Evolutionary conservation across 331 rosid genomes (phyloP), one percentile per base, ranked within the genome.

Genomic region (Cydonia oblonga): DNA sequence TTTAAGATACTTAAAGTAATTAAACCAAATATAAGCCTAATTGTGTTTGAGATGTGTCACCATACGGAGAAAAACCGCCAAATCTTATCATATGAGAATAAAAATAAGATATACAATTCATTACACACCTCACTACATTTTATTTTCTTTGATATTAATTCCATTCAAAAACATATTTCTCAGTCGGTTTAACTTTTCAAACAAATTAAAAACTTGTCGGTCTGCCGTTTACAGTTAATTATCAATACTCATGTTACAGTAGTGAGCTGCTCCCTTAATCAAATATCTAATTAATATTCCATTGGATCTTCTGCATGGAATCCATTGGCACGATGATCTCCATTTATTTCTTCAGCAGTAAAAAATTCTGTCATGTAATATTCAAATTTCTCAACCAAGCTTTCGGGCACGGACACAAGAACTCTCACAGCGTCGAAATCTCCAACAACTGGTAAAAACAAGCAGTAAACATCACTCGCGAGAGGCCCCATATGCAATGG

Each of bases 401-500:
- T 66, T 72, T 93, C 89, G 0, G 98, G 97, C 35, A 90, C 70
- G 14, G 98, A 93, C 33, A 93, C 84, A 3, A 81, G 85, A 61
- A 89, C 97, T 71, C 89, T 84, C 46, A 89, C 88, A 4, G 90
- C 80, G 4, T 84, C 58, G 33, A 22, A 33, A 33, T 86, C 88
- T 1, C 87, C 92, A 11, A 38, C 8, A 1, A 86, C 96, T 1
- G 98, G 98, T 61, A 93, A 84, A 81, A 93, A 86, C 76, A 90
- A 76, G 80, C 98, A 90, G 86, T 86, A 90, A 3, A 90, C 70
- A 29, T 81, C 93, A 64, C 98, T 89, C 0, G 91, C 71, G 2
- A 93, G 33, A 16, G 98, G 85, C 14, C 98, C 98, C 96, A 93
- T 87, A 2, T 87, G 85, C 10, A 89, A 7, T 1, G 97, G 78